Base-by-base conservation (phyloP, 495 filamentous ascomycete genomes). In the Oleoguttula mirabilis region DNA sequence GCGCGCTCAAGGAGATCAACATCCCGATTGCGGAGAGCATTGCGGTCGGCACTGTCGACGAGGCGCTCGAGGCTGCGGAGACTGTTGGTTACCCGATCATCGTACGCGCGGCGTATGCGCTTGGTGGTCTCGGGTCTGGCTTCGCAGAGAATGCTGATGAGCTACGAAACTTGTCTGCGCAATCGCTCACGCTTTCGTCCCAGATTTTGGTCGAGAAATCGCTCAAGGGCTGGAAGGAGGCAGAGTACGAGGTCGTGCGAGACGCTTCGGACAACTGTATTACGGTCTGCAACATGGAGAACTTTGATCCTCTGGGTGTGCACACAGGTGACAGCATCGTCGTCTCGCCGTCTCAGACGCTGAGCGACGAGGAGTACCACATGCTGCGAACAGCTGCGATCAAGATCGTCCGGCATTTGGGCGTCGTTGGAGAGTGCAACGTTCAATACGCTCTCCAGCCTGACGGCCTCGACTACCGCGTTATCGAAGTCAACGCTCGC, bases 211-310 rank as follows among this genome's bases (percentile, higher is more conserved):
- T 98, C 32, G 88, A 98, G 70, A 98, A 98, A 68, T 94, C 88
- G n/a, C 77, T 98, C 36, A 95, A 95, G 67, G 88, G 88, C 54
- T 98, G 88, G 88, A 98, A 98, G 64, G 90, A 98, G 60, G 87
- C 95, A 41, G 90, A 98, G 58, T 98, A 98, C 62, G 90, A 98
- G 51, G 90, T 98, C 36, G 90, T 98, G 25, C 82, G 90, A 48
- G 90, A 98, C 71, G 83, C 78, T 31, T 76, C 83, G 44, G 87
- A 98, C 66, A 98, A 98, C 71, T 98, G 90, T 65, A 96, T 98
- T 60, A 98, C 90, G 5, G 90, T 98, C 48, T 98, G 90, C 67
- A 98, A 98, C 69, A 98, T 98, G 90, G 90, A 98, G 65, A 98
- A 98, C 63, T 96, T 98, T 51, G 90, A 98, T 65, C 90, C 90